A percentile compares a stretch with the other conserved stretches of the same genome.
Evolutionary conservation across 2,329 filamentous ascomycete species (phyloP).

Genomic region (Colletotrichum coccodes): DNA sequence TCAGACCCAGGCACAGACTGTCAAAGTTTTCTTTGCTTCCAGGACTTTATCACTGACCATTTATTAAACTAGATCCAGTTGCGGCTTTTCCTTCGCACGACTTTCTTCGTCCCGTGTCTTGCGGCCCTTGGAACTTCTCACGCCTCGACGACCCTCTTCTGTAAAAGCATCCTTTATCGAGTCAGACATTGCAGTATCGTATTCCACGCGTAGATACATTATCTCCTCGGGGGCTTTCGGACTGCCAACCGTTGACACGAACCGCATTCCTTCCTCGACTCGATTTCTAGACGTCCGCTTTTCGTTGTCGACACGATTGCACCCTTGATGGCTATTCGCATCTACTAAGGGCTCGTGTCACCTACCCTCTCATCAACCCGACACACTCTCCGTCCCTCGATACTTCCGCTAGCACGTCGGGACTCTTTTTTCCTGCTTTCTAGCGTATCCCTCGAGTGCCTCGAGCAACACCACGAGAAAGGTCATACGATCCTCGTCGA

Average conservation of each 20-base stretch:
- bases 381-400: background rate
- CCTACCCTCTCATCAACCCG: constrained; percentile 8
- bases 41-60: constrained; percentile 16
- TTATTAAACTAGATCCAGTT: constrained; percentile 6
- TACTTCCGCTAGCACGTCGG: background rate
- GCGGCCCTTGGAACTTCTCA: constrained; percentile 13
- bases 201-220: background rate
- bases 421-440: background rate
- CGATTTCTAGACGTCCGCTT: background rate
- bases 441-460: constrained; percentile 10
- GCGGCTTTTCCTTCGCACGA: constrained; percentile 14
- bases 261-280: background rate
- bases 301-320: background rate
- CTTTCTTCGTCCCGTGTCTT: constrained; percentile 26
- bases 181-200: constrained; percentile 8
- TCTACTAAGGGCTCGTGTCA: constrained; percentile 22
- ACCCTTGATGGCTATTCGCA: constrained; percentile 30
- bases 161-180: constrained; percentile 19
- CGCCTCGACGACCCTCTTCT: constrained; percentile 7
- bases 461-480: constrained; percentile 45
- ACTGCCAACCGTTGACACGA: background rate
- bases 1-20: constrained; percentile 34
- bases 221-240: background rate
- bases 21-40: constrained; percentile 27
- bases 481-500: constrained; percentile 55